Evolutionary conservation across 116 monocot species (phyloP), one percentile per base, ranked within the genome.

Genomic region (Dioscorea cayenensis): DNA sequence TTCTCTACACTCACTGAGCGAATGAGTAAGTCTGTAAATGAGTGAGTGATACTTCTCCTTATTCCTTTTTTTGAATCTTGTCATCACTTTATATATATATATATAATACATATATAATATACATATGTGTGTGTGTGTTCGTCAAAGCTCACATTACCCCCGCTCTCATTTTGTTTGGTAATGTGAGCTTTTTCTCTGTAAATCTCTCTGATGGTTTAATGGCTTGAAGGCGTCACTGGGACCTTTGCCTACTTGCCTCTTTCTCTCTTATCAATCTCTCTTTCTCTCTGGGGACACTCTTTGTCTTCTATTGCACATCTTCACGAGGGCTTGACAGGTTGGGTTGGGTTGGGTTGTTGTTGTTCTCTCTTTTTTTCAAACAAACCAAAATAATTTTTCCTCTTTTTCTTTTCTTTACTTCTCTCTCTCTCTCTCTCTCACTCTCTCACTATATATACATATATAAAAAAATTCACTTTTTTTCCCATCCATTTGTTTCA

Each of bases 291-390:
- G 73, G 66, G 76, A 68, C 82, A 74, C 71, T 52, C 66, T 84
- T 90, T 84, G 84, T 90, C 80, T 76, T 76, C 71, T 84, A 75
- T 51, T 76, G 80, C 77, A 62, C 73, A 49, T 77, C 73, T 67
- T 84, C 90, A 90, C 90, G 81, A 84, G 82, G 73, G 60, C 51
- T 68, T 74, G 66, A 69, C 76, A 76, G 68, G 69, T 70, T 70
- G 70, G 66, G 66, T 32, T n/a, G n/a, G n/a, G n/a, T n/a, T n/a
- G n/a, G n/a, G n/a, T n/a, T n/a, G n/a, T n/a, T n/a, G n/a, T n/a
- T 66, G 66, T 32, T 67, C 43, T 43, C 43, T 43, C 12, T 43
- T 43, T 43, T 43, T 43, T 43, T 43, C 43, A 43, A 43, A 43
- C 7, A 43, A 43, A 43, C 43, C 43, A 43, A 12, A 43, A 43